Percentiles rank a stretch among this genome's conserved stretches.
Conservation (phyloP, 192 early-diverging fungal species). For the Phycomyces blakesleeanus region DNA sequence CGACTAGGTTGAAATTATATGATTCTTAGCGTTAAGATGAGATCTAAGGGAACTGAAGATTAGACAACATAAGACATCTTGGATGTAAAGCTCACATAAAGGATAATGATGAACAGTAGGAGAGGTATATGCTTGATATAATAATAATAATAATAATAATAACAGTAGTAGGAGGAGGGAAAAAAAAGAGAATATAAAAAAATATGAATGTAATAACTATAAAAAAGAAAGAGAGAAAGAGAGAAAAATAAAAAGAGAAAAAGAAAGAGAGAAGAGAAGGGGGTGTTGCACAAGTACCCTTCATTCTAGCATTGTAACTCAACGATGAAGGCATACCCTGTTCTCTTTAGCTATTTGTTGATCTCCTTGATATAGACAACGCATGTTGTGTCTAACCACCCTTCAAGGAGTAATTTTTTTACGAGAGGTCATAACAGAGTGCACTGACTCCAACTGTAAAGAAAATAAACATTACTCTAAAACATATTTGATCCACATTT, state of each 20-base stretch:
- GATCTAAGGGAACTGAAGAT: too few relatives aligned
- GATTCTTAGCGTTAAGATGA: background rate
- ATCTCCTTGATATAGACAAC: background rate
- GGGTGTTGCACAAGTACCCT: conserved; percentile 2
- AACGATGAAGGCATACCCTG: background rate
- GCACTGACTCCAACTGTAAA: too few relatives aligned
- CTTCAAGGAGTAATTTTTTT: too few relatives aligned
- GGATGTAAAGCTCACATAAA: too few relatives aligned
- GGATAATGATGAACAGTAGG: background rate
- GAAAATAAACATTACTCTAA: too few relatives aligned
- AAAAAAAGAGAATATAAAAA: background rate
- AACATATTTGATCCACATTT: too few relatives aligned
- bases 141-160: too few relatives aligned
- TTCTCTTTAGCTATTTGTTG: background rate
- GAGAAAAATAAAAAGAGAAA: background rate
- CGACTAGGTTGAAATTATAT: background rate
- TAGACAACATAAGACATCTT: too few relatives aligned
- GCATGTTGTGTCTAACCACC: background rate
- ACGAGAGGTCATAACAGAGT: too few relatives aligned
- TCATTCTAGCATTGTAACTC: conserved; percentile 4
- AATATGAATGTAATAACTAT: background rate
- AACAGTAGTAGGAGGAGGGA: background rate
- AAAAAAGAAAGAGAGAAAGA: background rate
- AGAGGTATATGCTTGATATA: background rate
- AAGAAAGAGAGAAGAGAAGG: background rate